phyloP scores from a whole-genome alignment of 1,284 basidiomycete species.

The Leccinum subfulvum region DNA sequence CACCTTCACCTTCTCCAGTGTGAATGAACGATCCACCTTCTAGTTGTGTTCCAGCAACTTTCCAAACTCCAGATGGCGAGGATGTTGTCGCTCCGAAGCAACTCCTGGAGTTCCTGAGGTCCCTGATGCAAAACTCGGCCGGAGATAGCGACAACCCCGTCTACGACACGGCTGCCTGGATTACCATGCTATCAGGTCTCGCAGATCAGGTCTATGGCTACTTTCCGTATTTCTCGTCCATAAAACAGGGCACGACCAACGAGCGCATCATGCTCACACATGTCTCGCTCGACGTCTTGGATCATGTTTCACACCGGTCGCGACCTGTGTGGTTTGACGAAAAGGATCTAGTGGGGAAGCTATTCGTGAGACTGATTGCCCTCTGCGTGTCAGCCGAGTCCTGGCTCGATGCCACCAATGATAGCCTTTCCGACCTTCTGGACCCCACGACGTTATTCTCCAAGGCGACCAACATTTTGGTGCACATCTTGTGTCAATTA shows the following conservation, averaged over 20 bases:
- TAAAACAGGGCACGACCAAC: slow-evolving; percentile 51
- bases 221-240: slow-evolving; percentile 46
- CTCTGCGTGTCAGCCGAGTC: slow-evolving; percentile 54
- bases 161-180: slow-evolving; percentile 36
- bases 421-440: slow-evolving; percentile 36
- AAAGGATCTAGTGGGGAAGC: slow-evolving; percentile 43
- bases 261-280: slow-evolving; percentile 59
- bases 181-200: slow-evolving; percentile 48
- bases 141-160: slow-evolving; percentile 24
- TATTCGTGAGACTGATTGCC: slow-evolving; percentile 51
- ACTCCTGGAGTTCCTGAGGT: slow-evolving; percentile 45
- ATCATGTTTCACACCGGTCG: slow-evolving; percentile 46
- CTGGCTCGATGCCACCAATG: slow-evolving; percentile 50
- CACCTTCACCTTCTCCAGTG: not conserved
- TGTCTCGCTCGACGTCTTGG: slow-evolving; percentile 51
- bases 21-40: slow-evolving; percentile 27
- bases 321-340: slow-evolving; percentile 50
- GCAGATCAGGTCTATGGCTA: slow-evolving; percentile 49
- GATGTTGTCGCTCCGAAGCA: slow-evolving; percentile 40
- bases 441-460: slow-evolving; percentile 40
- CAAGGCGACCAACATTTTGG: slow-evolving; percentile 36
- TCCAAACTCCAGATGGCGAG: slow-evolving; percentile 39
- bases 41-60: slow-evolving; percentile 37
- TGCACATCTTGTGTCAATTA: slow-evolving; percentile 40
- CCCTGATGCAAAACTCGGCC: slow-evolving; percentile 40